Evolutionary conservation across 768 basidiomycete genomes (phyloP).

Genomic region (Dentipellis fragilis): DNA sequence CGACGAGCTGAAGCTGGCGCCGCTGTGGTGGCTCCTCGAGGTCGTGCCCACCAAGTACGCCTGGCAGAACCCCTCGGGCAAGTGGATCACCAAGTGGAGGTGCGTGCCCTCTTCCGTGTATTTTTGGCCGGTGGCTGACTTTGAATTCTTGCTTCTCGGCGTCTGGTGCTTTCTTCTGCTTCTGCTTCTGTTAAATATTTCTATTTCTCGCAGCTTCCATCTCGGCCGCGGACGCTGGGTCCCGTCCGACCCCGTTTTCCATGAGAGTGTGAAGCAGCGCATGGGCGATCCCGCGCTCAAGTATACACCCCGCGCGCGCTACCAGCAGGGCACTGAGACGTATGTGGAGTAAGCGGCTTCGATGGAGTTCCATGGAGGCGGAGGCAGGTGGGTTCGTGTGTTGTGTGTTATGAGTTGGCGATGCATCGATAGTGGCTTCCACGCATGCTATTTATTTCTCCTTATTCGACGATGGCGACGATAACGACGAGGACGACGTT

Average conservation of each 20-base stretch:
- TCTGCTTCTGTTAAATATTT: not conserved
- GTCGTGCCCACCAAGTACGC: constrained; percentile 42
- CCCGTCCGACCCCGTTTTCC: constrained; percentile 43
- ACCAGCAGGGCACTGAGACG: constrained; percentile 33
- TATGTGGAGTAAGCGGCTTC: constrained; percentile 26
- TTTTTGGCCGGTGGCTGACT: not conserved
- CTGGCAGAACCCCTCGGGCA: constrained; percentile 46
- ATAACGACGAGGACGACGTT: not conserved
- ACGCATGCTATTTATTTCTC: not conserved
- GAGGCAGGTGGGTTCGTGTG: not conserved
- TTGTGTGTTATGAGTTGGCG: not conserved
- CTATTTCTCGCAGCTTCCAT: constrained; percentile 31
- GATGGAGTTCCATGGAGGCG: not conserved
- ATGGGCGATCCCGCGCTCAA: constrained; percentile 35
- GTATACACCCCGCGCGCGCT: constrained; percentile 52
- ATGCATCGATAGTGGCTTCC: not conserved
- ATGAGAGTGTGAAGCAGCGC: constrained; percentile 51
- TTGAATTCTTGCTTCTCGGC: not conserved
- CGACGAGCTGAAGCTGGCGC: constrained; percentile 36
- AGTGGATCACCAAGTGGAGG: constrained; percentile 47
- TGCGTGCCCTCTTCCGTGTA: constrained; percentile 23
- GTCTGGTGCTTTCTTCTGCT: no score
- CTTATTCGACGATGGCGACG: not conserved
- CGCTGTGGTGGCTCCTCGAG: constrained; percentile 67
- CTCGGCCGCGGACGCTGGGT: constrained; percentile 50